Evolutionary conservation across 139 green algal genomes (phyloP), one percentile per base, ranked within the genome.

Genomic region (Chlorella sp.): DNA sequence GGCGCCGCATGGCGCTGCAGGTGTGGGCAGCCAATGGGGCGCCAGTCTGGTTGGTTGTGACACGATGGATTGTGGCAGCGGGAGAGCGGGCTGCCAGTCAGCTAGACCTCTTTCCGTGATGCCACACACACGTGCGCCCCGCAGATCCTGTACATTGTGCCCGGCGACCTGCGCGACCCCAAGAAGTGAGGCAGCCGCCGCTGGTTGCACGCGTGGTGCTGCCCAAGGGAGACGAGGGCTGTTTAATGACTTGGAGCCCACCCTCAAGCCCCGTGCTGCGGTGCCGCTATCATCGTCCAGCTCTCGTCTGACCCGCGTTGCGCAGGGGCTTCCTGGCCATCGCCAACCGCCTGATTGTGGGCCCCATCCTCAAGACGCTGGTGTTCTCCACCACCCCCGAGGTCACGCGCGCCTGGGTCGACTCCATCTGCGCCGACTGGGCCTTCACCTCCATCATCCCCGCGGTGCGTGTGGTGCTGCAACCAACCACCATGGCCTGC

Each of bases 101-200:
- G 46, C 46, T n/a, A n/a, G n/a, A 11, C 11, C 11, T 11, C 8
- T 54, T 11, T 11, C 11, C 46, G 8, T 54, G 46, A 26, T 60
- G 51, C 51, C 51, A 2, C 51, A 26, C 51, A 60, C 51, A 11
- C 9, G 2, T 60, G n/a, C 51, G 22, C 2, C 51, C 9, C 14
- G 51, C 94, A 98, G 87, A 95, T 98, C 41, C 88, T 99, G 19
- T 99, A 97, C 91, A 97, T 98, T 41, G 84, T 92, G n/a, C 90
- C 93, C 1, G 78, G 83, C 19, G 88, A 97, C 76, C 89, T 99
- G 64, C 79, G 96, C 11, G 85, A 93, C n/a, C 96, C 96, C 1
- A 77, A 76, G 46, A 64, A 60, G 70, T 73, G 81, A 74, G 81
- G 30, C 13, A 1, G 51, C 11, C 44, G 74, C 28, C 11, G 64